Evolutionary conservation across 352 stramenopile genomes (phyloP), one percentile per base, ranked within the genome.

Genomic region (Pythium sukuiense): DNA sequence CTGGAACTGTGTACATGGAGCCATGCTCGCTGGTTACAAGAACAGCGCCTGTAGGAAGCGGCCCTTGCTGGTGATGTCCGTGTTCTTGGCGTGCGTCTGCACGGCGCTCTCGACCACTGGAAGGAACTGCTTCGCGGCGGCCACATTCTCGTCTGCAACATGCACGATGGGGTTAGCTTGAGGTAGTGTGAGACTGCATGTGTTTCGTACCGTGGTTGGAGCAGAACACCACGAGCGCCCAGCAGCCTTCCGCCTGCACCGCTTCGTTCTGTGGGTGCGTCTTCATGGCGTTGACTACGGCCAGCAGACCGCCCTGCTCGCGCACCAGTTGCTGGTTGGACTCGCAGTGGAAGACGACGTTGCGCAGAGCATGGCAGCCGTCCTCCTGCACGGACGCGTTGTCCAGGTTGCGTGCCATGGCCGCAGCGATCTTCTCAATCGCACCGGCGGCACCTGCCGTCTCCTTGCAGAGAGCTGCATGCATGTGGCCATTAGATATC

Each of bases 171-270:
- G 2, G 3, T 11, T 3, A 11, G 35, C 13, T 6, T 27, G 6
- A 18, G 45, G 5, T 35, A 35, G n/a, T 27, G 33, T 50, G 13
- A 30, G 41, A 43, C 4, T 27, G 6, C 6, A 24, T 30, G 7
- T n/a, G 24, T 27, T 20, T 18, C 71, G 29, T 63, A 87, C 82
- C 81, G 59, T 88, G 83, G 61, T 93, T 93, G 13, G 85, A 82
- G 73, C 85, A 93, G 59, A 89, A 93, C 52, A 93, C 85, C 11
- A 93, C 71, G 39, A 93, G 72, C 1, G 85, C 81, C 83, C 85
- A 93, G 35, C 73, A 89, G 14, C 80, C 85, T 68, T 93, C 81
- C 0, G 80, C 80, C 60, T 92, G 81, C 48, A 93, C 65, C 13
- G 85, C 74, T 35, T 88, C 85, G 63, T 88, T 89, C 52, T 81